Conservation (phyloP, 2,329 filamentous ascomycete genomes). For the Sporothrix brunneoviolacea region DNA sequence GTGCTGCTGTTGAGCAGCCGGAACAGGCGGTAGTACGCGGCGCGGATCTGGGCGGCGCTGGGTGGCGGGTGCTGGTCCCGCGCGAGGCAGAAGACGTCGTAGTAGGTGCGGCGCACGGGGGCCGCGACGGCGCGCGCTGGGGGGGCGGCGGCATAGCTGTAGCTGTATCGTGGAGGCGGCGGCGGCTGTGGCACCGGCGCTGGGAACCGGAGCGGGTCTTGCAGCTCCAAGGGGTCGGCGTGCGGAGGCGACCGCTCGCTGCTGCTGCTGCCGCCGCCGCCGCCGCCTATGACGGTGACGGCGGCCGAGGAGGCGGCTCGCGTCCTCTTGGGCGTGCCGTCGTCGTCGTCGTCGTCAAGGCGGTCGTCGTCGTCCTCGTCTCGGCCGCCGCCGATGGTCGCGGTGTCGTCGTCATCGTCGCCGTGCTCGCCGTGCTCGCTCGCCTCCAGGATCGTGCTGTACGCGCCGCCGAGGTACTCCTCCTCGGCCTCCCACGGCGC, state of each 20-base stretch:
- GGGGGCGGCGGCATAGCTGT: neutral
- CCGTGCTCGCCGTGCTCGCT: conserved; percentile 18
- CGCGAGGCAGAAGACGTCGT: conserved; percentile 40
- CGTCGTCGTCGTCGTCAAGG: conserved; percentile 17
- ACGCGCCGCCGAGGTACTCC: conserved; percentile 11
- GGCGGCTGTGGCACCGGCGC: neutral
- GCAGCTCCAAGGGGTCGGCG: neutral
- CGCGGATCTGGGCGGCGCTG: conserved; percentile 32
- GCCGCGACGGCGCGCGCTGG: neutral
- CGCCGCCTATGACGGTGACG: conserved; percentile 4
- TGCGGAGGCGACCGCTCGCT: neutral
- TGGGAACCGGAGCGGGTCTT: neutral
- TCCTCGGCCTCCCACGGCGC: conserved; percentile 13
- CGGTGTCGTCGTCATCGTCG: conserved; percentile 13
- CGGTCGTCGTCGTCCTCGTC: conserved; percentile 21
- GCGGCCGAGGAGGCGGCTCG: conserved; percentile 10
- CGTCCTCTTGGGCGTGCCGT: conserved; percentile 9
- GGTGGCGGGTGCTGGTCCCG: conserved; percentile 23
- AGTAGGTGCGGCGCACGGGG: conserved; percentile 29
- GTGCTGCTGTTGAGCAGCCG: conserved; percentile 38
- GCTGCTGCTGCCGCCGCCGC: neutral
- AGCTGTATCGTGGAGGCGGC: too few relatives aligned
- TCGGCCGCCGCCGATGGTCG: conserved; percentile 15
- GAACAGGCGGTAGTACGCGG: conserved; percentile 39
- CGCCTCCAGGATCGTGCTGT: conserved; percentile 16